Evolutionary conservation across 139 green algal species (phyloP), one percentile per base, ranked within the genome.

Genomic region (Coelastrella sp.): DNA sequence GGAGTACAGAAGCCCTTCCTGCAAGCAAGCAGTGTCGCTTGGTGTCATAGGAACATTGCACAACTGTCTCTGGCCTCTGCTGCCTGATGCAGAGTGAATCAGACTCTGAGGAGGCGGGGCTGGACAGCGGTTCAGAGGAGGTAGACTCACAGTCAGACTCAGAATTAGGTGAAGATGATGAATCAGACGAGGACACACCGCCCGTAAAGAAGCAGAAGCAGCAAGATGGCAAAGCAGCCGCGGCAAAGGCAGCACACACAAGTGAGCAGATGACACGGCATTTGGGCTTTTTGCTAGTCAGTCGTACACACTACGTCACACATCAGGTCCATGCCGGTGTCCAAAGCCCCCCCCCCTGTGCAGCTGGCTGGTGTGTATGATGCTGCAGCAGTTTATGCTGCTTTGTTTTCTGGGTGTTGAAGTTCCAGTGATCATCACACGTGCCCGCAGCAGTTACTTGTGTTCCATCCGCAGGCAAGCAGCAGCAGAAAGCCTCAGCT

Each of bases 141-240:
- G 49, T 0, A 25, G 56, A 17, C 22, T 24, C 35, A 84, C 7
- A 35, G 20, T 4, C 49, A 24, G 80, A 86, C 7, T 22, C 49
- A 56, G 80, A 86, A n/a, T 66, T 25, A 6, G 60, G 27, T 58
- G 66, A 68, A 58, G 65, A 76, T 78, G 82, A 87, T 14, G 63
- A 78, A 22, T 63, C 63, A 12, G 82, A 75, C 17, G 85, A 93
- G 65, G 85, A 88, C 4, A 60, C 27, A 19, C 59, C 57, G 56
- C 70, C 84, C 22, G 89, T 90, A 49, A 91, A 80, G 90, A 89
- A 85, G 74, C 82, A 90, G 82, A 85, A 73, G 49, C 74, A 87
- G 61, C 75, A 86, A n/a, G 72, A 58, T 60, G 49, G 66, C 81
- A 59, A 63, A 87, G 63, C 63, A 78, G 70, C 22, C 66, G 63